Base-by-base conservation (phyloP, 257 asterid species). In the Knoxia roxburghii region DNA sequence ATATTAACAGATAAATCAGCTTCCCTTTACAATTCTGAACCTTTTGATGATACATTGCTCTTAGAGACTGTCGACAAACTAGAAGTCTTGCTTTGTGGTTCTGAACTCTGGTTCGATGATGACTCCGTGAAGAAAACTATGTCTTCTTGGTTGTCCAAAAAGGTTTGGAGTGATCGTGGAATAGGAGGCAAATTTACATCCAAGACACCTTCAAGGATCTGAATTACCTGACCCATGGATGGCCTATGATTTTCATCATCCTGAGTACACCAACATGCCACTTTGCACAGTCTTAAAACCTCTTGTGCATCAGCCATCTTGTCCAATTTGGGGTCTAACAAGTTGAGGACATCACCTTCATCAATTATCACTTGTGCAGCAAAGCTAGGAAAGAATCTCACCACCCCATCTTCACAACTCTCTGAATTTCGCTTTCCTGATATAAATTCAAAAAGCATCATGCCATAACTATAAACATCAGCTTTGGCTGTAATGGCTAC, bases 61-160 rank as follows among this genome's bases (percentile, higher is more conserved):
- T 56, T 78, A 43, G 84, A 51, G n/a, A 64, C 72, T 50, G 78
- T 69, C 23, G 87, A 76, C 65, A 79, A 29, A 39, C 57, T 73
- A 18, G 95, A 85, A 62, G 68, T 15, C 64, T 77, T 71, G 79
- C 79, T 80, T 39, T 70, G 86, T 24, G 65, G 39, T 57, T 76
- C 81, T 27, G 85, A 80, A 43, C 81, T 81, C 78, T 77, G 87
- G 50, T 79, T 67, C 0, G 88, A 77, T 33, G 92, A 84, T 14
- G 96, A 86, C 61, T 88, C 87, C 5, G 89, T 84, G 78, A 88
- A 88, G 88, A 87, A 89, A 45, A 87, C 68, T n/a, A 84, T 77
- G 46, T 77, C 75, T 27, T 85, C 85, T 18, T 81, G 75, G 30
- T 54, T 77, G 37, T 78, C 86, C 13, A 61, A 83, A 18, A 84